A percentile compares a stretch with the other conserved stretches of the same genome.
Evolutionary conservation across 2,329 filamentous ascomycete genomes (phyloP).

Genomic region (Colletotrichum echinochloae): DNA sequence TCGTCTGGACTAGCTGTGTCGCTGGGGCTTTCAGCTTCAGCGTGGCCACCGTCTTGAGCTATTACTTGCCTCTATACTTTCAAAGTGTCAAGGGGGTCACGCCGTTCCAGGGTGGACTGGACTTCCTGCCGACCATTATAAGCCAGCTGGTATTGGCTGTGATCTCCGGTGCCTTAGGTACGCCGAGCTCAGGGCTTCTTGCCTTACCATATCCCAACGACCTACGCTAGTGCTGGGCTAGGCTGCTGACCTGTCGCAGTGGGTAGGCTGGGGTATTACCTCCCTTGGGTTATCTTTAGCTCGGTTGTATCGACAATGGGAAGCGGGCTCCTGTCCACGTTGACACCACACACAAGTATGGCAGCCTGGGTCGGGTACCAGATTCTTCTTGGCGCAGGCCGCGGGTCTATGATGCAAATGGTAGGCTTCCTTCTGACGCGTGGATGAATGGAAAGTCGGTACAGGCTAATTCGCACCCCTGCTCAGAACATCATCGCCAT

Average conservation of each 20-base stretch:
- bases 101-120: conserved; percentile 53
- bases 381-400: conserved; percentile 57
- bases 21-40: conserved; percentile 58
- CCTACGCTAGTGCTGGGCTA: too few species aligned
- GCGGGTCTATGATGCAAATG: conserved; percentile 60
- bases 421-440: conserved; percentile 43
- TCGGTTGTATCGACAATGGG: conserved; percentile 52
- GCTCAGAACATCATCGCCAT: conserved; percentile 45
- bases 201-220: too few species aligned
- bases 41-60: conserved; percentile 58
- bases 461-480: not conserved
- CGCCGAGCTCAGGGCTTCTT: not conserved
- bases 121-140: conserved; percentile 56
- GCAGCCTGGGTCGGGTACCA: conserved; percentile 62
- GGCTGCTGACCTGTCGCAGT: conserved; percentile 39
- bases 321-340: conserved; percentile 53
- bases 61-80: conserved; percentile 65
- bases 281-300: conserved; percentile 48
- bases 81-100: conserved; percentile 58
- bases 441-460: not conserved
- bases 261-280: conserved; percentile 45
- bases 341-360: conserved; percentile 48
- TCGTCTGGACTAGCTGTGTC: conserved; percentile 56
- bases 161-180: conserved; percentile 50
- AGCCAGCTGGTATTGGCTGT: conserved; percentile 52